Evolutionary conservation across 2,329 filamentous ascomycete species (phyloP), one percentile per base, ranked within the genome.

Genomic region (Aspergillus calidoustus): DNA sequence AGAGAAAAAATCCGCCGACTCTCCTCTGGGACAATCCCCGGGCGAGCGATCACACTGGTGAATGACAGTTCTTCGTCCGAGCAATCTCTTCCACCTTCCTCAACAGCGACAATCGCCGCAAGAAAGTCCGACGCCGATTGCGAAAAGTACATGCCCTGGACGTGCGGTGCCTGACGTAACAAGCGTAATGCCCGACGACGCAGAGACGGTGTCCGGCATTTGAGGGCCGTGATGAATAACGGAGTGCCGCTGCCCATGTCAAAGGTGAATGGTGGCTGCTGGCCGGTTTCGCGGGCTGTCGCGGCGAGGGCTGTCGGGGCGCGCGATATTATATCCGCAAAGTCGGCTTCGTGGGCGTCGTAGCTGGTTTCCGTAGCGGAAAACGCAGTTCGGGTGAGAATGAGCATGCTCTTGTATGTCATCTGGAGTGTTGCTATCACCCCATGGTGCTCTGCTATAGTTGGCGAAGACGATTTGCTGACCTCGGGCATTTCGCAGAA

Each of bases 71-170:
- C 46, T n/a, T 41, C 8, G 31, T 57, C 30, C 31, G 30, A 3
- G 17, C 30, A 28, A 6, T 1, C 7, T 3, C 7, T 17, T 5
- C 54, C 54, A 3, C 30, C 47, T 30, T 63, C 60, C 48, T 63
- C 60, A n/a, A 60, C 23, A 7, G 28, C 19, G 15, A 71, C 68
- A 28, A 71, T 25, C 1, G 22, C 49, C 38, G 63, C 67, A 7
- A 65, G 67, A 9, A 74, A 54, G 7, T 57, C 43, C 43, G 68
- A 65, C 9, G 62, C 59, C 6, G 68, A 66, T 1, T 59, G 22
- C 22, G 63, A 65, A 60, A 71, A 71, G 46, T 66, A 71, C 22
- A 73, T 63, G 1, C 67, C 69, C 60, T 73, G 70, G 19, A 72
- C 51, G 6, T 55, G 60, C 13, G 72, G 71, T 2, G 65, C 64